A percentile compares a stretch with the other conserved stretches of the same genome.
phyloP scores from a whole-genome alignment of 1,284 basidiomycete species.

The Rhodotorula sp. region DNA sequence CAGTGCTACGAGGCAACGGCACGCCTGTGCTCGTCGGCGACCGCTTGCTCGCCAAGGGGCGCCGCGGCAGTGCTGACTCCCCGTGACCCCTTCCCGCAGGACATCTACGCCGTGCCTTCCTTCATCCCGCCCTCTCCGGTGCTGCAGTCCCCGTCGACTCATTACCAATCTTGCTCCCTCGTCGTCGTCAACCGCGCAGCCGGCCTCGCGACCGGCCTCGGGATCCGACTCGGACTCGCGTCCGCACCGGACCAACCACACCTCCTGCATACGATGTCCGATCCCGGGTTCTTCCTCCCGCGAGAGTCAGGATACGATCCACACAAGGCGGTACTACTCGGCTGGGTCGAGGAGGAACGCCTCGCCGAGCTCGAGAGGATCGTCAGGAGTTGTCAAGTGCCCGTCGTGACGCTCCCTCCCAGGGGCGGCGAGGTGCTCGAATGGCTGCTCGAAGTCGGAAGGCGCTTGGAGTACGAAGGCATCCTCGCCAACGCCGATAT shows the following conservation, averaged over 20 bases:
- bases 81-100: constrained; percentile 8
- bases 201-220: constrained; percentile 34
- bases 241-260: background rate
- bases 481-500: constrained; percentile 34
- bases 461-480: constrained; percentile 35
- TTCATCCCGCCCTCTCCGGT: constrained; percentile 18
- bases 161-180: constrained; percentile 31
- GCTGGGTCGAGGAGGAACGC: constrained; percentile 39
- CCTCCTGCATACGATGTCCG: constrained; percentile 7
- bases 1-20: background rate
- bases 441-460: constrained; percentile 32
- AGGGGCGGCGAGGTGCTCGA: constrained; percentile 32
- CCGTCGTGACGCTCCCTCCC: constrained; percentile 12
- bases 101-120: constrained; percentile 39
- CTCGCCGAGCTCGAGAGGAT: constrained; percentile 27
- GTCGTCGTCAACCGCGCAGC: constrained; percentile 38
- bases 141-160: constrained; percentile 16
- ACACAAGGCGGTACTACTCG: constrained; percentile 30
- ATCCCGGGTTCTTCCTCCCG: constrained; percentile 34
- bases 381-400: constrained; percentile 22
- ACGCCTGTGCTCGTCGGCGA: too few relatives aligned
- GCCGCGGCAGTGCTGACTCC: background rate
- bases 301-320: constrained; percentile 34
- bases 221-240: constrained; percentile 28
- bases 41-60: too few relatives aligned